Evolutionary conservation across 805 yeast species (phyloP).

Genomic region (Hermanozyma aechmeae): DNA sequence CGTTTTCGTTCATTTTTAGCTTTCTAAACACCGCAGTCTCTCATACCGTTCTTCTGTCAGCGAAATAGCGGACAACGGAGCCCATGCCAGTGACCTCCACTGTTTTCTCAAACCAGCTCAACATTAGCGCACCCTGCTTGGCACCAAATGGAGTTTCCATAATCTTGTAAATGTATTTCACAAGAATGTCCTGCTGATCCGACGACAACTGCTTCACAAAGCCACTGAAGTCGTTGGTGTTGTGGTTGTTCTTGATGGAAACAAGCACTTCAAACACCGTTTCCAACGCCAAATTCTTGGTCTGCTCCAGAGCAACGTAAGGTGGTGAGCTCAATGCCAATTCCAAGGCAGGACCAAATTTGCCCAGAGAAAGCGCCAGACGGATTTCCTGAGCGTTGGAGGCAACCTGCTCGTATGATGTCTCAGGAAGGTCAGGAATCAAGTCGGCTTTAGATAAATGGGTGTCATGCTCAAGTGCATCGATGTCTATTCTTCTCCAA

Average conservation of each 20-base stretch:
- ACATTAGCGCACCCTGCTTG: conserved; percentile 75
- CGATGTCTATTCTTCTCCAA: conserved; percentile 94
- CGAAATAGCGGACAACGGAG: conserved; percentile 75
- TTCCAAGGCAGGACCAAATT: conserved; percentile 56
- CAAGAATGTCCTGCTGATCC: conserved; percentile 65
- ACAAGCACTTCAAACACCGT: conserved; percentile 60
- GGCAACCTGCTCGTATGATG: conserved; percentile 41
- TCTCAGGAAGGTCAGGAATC: conserved; percentile 41
- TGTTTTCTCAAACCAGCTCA: conserved; percentile 89
- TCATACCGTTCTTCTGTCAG: conserved; percentile 75
- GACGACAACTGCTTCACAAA: conserved; percentile 50
- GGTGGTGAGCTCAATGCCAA: conserved; percentile 68
- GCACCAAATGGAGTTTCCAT: conserved; percentile 74
- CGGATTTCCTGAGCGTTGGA: conserved; percentile 50
- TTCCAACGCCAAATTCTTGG: conserved; percentile 36
- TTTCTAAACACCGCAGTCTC: too few relatives aligned
- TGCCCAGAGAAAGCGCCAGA: conserved; percentile 59
- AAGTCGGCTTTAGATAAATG: conserved; percentile 58
- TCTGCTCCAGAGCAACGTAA: conserved; percentile 59
- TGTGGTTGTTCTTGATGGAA: conserved; percentile 42
- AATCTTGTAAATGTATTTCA: conserved; percentile 79
- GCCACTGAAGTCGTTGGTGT: conserved; percentile 55
- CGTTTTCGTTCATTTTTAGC: too few relatives aligned
- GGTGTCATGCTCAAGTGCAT: conserved; percentile 78
- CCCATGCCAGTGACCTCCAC: conserved; percentile 82